Evolutionary conservation across 768 basidiomycete genomes (phyloP).

Genomic region (Cyclocybe cylindracea): DNA sequence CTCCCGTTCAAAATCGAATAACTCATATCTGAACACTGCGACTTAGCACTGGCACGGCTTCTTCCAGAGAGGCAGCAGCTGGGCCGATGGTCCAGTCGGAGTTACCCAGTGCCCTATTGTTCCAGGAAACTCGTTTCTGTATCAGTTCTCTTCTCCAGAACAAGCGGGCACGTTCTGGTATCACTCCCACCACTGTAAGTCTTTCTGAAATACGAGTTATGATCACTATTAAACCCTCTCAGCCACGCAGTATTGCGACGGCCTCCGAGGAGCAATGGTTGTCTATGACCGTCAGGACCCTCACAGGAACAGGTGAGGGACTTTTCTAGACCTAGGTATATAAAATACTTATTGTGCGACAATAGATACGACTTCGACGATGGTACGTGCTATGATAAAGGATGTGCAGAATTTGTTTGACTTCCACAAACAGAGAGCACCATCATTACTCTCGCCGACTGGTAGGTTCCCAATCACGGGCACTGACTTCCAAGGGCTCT

Average conservation of each 20-base stretch:
- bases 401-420: conserved; percentile 32
- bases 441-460: conserved; percentile 11
- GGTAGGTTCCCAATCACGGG: not conserved
- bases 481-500: no score
- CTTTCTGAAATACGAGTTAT: not conserved
- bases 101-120: conserved; percentile 44
- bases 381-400: conserved; percentile 41
- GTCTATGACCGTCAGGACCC: conserved; percentile 10
- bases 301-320: conserved; percentile 47
- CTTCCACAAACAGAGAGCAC: conserved; percentile 4
- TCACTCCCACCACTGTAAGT: conserved; percentile 31
- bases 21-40: not conserved
- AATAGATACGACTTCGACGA: conserved; percentile 42
- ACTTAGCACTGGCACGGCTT: conserved; percentile 47
- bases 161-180: conserved; percentile 49
- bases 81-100: conserved; percentile 40
- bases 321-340: conserved; percentile 12
- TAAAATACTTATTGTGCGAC: conserved; percentile 28
- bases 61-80: conserved; percentile 33
- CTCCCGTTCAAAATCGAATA: not conserved
- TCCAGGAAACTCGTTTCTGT: conserved; percentile 36
- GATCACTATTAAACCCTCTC: conserved; percentile 19
- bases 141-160: conserved; percentile 31
- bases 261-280: no score
- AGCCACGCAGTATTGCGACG: conserved; percentile 31